Evolutionary conservation across 2,329 filamentous ascomycete genomes (phyloP).

Genomic region (Trichoderma brevicompactum): DNA sequence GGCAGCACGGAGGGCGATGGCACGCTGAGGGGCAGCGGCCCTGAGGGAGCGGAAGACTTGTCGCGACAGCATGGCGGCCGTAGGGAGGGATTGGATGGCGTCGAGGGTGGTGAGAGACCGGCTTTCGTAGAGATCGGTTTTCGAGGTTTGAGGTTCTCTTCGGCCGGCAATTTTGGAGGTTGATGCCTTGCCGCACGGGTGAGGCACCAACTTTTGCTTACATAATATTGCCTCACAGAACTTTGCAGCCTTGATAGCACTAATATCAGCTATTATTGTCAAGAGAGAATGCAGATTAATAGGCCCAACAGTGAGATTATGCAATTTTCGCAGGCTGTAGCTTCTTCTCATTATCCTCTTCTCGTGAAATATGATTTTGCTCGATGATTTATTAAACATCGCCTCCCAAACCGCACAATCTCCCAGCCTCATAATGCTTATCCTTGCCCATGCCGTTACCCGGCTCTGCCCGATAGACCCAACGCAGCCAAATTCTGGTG

Average conservation of each 20-base stretch:
- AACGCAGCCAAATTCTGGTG: background rate
- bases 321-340: too few relatives aligned
- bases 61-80: conserved; percentile 61
- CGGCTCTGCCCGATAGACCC: conserved; percentile 25
- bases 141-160: conserved; percentile 39
- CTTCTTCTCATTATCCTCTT: conserved; percentile 13
- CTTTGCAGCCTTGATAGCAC: background rate
- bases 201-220: conserved; percentile 47
- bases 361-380: conserved; percentile 17
- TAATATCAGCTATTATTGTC: background rate
- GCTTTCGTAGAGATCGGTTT: conserved; percentile 40
- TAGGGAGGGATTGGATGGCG: conserved; percentile 34
- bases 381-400: conserved; percentile 16
- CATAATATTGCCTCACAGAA: conserved; percentile 34
- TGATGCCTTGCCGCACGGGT: conserved; percentile 44
- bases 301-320: too few relatives aligned
- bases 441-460: conserved; percentile 9
- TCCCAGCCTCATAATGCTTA: background rate
- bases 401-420: conserved; percentile 8
- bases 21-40: conserved; percentile 64
- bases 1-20: conserved; percentile 48
- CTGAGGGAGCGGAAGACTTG: conserved; percentile 61
- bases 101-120: conserved; percentile 37
- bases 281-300: background rate
- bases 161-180: conserved; percentile 50